Evolutionary conservation across 2,329 filamentous ascomycete genomes (phyloP).

Genomic region (Beauveria asiatica): DNA sequence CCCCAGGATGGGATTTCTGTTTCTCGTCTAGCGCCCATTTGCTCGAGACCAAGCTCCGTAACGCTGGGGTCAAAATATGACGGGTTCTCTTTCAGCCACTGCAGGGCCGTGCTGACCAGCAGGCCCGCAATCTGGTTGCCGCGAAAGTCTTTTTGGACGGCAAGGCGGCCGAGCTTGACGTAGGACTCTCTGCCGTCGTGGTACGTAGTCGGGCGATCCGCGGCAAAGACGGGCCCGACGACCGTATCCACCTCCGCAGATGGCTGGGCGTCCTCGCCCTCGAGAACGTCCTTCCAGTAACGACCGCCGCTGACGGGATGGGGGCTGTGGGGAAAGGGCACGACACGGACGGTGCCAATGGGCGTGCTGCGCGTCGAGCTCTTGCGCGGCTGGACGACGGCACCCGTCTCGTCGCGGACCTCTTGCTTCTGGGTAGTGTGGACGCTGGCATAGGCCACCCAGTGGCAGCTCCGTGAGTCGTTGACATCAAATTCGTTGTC

Average conservation of each 20-base stretch:
- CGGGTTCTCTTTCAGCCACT: conserved; percentile 58
- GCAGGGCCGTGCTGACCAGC: conserved; percentile 58
- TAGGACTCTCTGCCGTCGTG: conserved; percentile 64
- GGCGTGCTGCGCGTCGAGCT: conserved; percentile 39
- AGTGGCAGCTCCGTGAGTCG: conserved; percentile 73
- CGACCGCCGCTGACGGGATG: conserved; percentile 46
- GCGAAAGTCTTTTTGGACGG: conserved; percentile 58
- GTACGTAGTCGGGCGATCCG: conserved; percentile 39
- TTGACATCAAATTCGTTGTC: conserved; percentile 74
- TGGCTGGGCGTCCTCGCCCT: conserved; percentile 15
- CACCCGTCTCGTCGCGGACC: conserved; percentile 33
- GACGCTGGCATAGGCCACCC: conserved; percentile 71
- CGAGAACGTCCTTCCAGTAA: conserved; percentile 38
- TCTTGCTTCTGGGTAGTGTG: conserved; percentile 36
- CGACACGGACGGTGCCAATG: conserved; percentile 69
- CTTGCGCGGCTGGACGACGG: conserved; percentile 31
- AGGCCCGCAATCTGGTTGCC: conserved; percentile 55
- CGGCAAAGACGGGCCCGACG: conserved; percentile 16
- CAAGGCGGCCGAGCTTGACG: conserved; percentile 72
- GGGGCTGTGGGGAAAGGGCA: conserved; percentile 68
- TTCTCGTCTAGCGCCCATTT: conserved; percentile 29
- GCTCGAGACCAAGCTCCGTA: conserved; percentile 34
- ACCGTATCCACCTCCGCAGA: neutral
- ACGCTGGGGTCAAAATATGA: conserved; percentile 44
- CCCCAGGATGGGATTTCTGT: conserved; percentile 53